Percentiles rank a stretch among this genome's conserved stretches.
These are phyloP conservation scores for Gonium pectorale DNA, from an alignment of 139 green algal species.

Conservation along the genomic window DNA sequence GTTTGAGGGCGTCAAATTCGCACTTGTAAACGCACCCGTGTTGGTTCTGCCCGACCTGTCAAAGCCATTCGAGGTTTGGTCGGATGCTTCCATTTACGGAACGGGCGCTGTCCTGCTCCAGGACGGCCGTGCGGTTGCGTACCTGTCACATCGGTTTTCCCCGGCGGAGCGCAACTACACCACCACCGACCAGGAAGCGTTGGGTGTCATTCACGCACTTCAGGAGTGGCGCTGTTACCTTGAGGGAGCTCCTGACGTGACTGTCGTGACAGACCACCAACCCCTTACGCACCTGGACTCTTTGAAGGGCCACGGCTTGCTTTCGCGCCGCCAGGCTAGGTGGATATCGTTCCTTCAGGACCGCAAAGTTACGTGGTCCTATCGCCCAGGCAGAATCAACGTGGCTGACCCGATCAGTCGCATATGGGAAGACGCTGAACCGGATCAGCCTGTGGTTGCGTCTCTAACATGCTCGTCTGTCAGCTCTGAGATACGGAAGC, in stretches of 20 bases:
- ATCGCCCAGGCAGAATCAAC: constrained; percentile 62
- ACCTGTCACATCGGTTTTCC: constrained; percentile 4
- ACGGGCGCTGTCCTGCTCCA: constrained; percentile 50
- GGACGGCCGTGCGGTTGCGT: constrained; percentile 53
- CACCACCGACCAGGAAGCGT: constrained; percentile 56
- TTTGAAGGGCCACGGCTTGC: background rate
- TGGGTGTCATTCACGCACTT: constrained; percentile 50
- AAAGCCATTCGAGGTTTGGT: constrained; percentile 35
- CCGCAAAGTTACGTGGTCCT: constrained; percentile 53
- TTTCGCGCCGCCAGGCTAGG: constrained; percentile 22
- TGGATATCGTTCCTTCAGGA: constrained; percentile 39
- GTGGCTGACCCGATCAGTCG: constrained; percentile 58
- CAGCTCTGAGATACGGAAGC: background rate
- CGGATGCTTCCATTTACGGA: constrained; percentile 47
- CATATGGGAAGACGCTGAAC: background rate
- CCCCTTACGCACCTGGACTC: constrained; percentile 43
- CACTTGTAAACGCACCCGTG: constrained; percentile 30
- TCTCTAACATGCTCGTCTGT: background rate
- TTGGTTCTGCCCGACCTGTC: constrained; percentile 30
- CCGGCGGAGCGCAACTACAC: too few relatives aligned
- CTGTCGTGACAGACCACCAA: constrained; percentile 58
- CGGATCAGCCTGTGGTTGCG: background rate
- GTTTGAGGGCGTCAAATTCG: constrained; percentile 42
- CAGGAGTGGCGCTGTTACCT: constrained; percentile 64
- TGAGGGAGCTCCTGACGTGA: background rate